A percentile compares a stretch with the other conserved stretches of the same genome.
Evolutionary conservation across 2,329 filamentous ascomycete genomes (phyloP).

Genomic region (Paraphoma sp.): DNA sequence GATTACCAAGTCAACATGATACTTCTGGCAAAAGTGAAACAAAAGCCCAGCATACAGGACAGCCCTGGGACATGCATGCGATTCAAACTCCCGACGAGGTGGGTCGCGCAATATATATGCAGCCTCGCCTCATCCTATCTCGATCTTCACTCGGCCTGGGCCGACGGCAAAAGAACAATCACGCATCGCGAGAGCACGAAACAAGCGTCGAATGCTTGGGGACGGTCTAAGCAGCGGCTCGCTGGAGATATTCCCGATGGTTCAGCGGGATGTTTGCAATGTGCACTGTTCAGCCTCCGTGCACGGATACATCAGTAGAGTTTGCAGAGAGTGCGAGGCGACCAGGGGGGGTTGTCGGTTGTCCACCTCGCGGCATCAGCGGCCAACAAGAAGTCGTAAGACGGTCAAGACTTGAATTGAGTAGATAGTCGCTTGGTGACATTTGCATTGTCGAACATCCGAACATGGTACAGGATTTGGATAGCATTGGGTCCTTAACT

Average conservation of each 20-base stretch:
- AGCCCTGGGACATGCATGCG: no score
- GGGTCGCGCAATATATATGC: no score
- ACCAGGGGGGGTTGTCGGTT: neutral
- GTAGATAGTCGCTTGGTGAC: no score
- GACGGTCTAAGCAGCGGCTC: neutral
- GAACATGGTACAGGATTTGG: no score
- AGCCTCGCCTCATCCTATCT: no score
- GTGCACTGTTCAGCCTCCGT: neutral
- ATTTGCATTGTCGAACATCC: no score
- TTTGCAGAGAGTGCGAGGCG: neutral
- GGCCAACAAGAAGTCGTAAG: neutral
- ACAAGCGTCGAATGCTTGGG: neutral
- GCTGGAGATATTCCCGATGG: neutral
- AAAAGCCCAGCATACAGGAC: no score
- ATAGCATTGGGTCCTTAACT: no score
- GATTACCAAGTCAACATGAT: no score
- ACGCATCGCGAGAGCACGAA: neutral
- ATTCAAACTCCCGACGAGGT: no score
- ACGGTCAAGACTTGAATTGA: neutral
- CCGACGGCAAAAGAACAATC: neutral
- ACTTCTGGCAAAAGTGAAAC: no score
- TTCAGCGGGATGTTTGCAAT: neutral
- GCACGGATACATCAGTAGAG: neutral
- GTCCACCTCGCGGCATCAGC: neutral
- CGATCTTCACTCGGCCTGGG: neutral